phyloP scores from a whole-genome alignment of 108 stramenopile genomes.

The Skeletonema potamos region DNA sequence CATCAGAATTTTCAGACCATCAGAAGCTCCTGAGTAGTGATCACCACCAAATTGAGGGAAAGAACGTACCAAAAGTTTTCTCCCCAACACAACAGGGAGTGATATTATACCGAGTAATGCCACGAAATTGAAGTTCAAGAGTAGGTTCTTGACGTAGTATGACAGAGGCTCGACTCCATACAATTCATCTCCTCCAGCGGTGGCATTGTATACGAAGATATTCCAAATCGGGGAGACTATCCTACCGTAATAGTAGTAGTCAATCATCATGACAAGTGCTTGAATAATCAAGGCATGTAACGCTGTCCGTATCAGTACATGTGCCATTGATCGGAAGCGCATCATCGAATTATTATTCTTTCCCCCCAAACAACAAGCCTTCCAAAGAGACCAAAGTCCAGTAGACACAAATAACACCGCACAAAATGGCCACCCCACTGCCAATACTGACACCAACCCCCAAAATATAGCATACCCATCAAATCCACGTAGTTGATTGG shows the following conservation, averaged over 20 bases:
- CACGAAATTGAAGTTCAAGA: slow-evolving; percentile 88
- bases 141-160: slow-evolving; percentile 93
- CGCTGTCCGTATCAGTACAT: slow-evolving; percentile 24
- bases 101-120: slow-evolving; percentile 52
- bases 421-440: slow-evolving; percentile 97
- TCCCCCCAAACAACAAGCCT: slow-evolving; percentile 3
- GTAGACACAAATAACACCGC: slow-evolving; percentile 90
- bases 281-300: slow-evolving; percentile 51
- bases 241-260: slow-evolving; percentile 60
- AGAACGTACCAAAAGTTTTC: neutral
- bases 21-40: neutral
- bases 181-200: slow-evolving; percentile 88
- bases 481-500: slow-evolving; percentile 48
- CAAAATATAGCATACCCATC: slow-evolving; percentile 56
- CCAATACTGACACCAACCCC: slow-evolving; percentile 78
- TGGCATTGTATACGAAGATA: slow-evolving; percentile 81
- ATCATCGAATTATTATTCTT: neutral
- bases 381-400: slow-evolving; percentile 69
- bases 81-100: slow-evolving; percentile 23
- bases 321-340: neutral
- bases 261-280: slow-evolving; percentile 57
- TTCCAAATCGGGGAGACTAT: slow-evolving; percentile 68
- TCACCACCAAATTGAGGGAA: neutral
- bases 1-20: slow-evolving; percentile 25
- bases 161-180: slow-evolving; percentile 94